Base-by-base conservation (phyloP, 257 asterid species). In the Linaria vulgaris region DNA sequence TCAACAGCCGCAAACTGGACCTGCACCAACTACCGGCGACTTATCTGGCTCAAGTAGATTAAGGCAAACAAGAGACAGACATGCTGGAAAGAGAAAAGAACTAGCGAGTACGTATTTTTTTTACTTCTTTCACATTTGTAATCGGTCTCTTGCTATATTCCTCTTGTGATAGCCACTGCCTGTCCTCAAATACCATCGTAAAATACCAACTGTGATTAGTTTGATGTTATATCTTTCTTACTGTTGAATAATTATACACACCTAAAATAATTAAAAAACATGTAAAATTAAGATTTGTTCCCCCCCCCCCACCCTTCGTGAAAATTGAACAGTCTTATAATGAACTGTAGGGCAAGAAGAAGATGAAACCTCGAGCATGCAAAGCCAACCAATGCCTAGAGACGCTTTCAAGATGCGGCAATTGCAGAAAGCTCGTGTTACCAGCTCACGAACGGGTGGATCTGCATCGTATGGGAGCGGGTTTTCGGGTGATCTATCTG, bases 391-490 rank as follows among this genome's bases (percentile, higher is more conserved):
- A 1, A 72, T 77, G 10, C 97, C 99, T 14, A 81, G 81, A 79
- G 99, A 92, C 59, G 88, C 83, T 14, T 92, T 85, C 75, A 90
- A 90, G 76, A 78, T 92, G 59, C 86, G 99, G 10, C 99, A 92
- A 68, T 43, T 92, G 56, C 96, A 80, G 47, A 92, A 85, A 73
- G 85, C 87, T 69, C 91, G 88, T 50, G 83, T 41, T 12, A 64
- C 75, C 44, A 57, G 76, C 65, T 72, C 82, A 19, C 70, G 73
- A 5, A 66, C 85, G 1, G 81, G 78, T 21, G 96, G 96, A 47
- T 87, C 99, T 52, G 82, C 85, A 5, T 92, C 99, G 0, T 89
- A 85, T 57, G 99, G 99, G 56, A 94, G 99, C 74, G 99, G 90
- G 1, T 79, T 94, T 63, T 94, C 97, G 0, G 99, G 96, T 14